phyloP scores from a whole-genome alignment of 164 flowering plant species.

The Echeveria elegans region DNA sequence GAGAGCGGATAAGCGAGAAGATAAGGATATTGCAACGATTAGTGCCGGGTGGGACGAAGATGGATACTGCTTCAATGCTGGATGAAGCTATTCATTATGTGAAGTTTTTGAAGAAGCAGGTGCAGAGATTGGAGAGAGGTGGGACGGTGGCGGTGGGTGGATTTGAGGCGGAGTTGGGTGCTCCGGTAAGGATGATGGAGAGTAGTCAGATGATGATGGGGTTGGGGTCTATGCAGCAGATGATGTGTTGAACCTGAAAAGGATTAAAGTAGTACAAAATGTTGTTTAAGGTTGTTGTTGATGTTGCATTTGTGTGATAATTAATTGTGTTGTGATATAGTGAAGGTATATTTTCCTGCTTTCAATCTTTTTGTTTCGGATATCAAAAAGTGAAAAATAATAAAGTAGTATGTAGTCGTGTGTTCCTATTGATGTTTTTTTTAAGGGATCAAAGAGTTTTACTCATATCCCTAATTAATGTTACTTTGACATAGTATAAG shows the following conservation, averaged over 20 bases:
- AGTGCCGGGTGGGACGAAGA: slow-evolving; percentile 53
- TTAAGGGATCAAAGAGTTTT: too few species aligned
- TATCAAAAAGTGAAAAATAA: too few species aligned
- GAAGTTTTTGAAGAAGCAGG: slow-evolving; percentile 48
- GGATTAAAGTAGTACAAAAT: neutral
- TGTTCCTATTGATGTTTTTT: too few species aligned
- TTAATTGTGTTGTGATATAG: neutral
- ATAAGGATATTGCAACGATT: slow-evolving; percentile 48
- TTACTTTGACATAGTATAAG: too few species aligned
- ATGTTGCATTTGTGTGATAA: neutral
- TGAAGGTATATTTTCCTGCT: neutral
- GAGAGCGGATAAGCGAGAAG: slow-evolving; percentile 52
- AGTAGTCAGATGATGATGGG: slow-evolving; percentile 6
- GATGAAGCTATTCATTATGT: slow-evolving; percentile 55
- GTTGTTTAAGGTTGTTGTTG: neutral
- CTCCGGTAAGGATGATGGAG: slow-evolving; percentile 14
- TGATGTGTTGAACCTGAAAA: slow-evolving; percentile 24
- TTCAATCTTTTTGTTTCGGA: neutral
- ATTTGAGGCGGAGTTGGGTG: slow-evolving; percentile 2
- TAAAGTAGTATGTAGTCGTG: too few species aligned
- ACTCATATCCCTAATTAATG: too few species aligned
- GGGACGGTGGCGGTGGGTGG: slow-evolving; percentile 15
- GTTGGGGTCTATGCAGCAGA: slow-evolving; percentile 21
- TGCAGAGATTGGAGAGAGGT: slow-evolving; percentile 33
- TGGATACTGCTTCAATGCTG: slow-evolving; percentile 62